Evolutionary conservation across 2,329 filamentous ascomycete genomes (phyloP).

Genomic region (Cladosporium sp.): DNA sequence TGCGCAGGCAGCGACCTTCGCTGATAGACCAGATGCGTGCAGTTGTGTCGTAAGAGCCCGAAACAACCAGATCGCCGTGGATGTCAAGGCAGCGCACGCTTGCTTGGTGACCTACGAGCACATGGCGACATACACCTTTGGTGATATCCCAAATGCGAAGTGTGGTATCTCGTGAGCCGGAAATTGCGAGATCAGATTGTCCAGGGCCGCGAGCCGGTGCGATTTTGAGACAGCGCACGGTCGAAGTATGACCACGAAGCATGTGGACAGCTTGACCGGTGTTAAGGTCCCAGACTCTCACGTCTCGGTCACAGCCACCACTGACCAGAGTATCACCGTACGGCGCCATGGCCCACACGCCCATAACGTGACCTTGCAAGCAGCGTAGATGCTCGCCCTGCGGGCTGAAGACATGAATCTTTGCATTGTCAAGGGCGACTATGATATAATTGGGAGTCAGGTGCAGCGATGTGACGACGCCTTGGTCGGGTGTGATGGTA

Average conservation of each 20-base stretch:
- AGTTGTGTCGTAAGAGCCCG: conserved; percentile 94
- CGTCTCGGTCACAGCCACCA: conserved; percentile 93
- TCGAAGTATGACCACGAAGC: conserved; percentile 90
- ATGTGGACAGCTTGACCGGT: conserved; percentile 78
- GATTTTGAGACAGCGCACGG: conserved; percentile 96
- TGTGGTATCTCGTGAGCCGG: conserved; percentile 90
- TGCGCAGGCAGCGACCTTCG: conserved; percentile 86
- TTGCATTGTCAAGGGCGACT: conserved; percentile 93
- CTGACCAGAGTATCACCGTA: conserved; percentile 95
- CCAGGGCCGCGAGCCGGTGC: conserved; percentile 57
- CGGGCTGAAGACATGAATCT: conserved; percentile 96
- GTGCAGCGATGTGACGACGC: conserved; percentile 93
- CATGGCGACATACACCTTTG: conserved; percentile 82
- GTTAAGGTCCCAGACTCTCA: conserved; percentile 92
- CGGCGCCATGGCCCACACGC: conserved; percentile 98
- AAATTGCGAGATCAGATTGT: conserved; percentile 74
- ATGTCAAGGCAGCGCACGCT: conserved; percentile 94
- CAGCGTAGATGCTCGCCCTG: conserved; percentile 84
- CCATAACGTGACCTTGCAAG: conserved; percentile 94
- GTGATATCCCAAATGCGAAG: conserved; percentile 91
- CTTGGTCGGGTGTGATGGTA: conserved; percentile 93
- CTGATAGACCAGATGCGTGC: conserved; percentile 98
- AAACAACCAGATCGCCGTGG: conserved; percentile 94
- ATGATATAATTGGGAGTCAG: conserved; percentile 95
- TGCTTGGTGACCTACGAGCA: conserved; percentile 90